These are phyloP conservation scores for Solanum chiquidenum DNA, from an alignment of 257 asterid genomes.

Conservation along the genomic window DNA sequence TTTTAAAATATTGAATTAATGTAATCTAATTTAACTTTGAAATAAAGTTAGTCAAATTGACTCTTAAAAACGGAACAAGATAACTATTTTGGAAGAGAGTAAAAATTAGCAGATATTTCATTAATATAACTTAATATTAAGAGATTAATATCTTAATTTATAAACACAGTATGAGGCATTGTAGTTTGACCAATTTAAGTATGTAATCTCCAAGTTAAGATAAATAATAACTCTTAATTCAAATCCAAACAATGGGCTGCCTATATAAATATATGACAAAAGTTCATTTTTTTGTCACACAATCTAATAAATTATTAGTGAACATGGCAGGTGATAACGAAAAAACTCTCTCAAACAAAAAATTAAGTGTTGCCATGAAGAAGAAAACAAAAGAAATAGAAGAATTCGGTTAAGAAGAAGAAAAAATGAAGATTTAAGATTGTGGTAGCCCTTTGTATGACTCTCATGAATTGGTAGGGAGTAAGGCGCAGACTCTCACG, in stretches of 20 bases:
- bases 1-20: neutral
- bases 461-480: conserved; percentile 36
- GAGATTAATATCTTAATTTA: neutral
- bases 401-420: neutral
- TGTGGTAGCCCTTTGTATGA: conserved; percentile 72
- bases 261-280: neutral
- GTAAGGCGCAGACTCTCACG: neutral
- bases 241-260: neutral
- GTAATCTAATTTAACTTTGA: neutral
- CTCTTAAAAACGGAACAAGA: neutral
- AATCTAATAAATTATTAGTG: neutral
- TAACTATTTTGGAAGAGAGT: neutral
- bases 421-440: conserved; percentile 28
- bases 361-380: neutral
- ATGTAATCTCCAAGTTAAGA: neutral
- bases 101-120: neutral
- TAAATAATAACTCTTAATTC: neutral
- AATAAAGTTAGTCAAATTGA: neutral
- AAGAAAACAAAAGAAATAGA: neutral
- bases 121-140: neutral
- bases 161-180: neutral
- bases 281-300: neutral
- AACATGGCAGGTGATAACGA: neutral
- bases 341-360: neutral
- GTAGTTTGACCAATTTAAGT: neutral